Percentiles rank a stretch among this genome's conserved stretches.
Evolutionary conservation across 441 rosid species (phyloP).

Genomic region (Mallotus japonicus): DNA sequence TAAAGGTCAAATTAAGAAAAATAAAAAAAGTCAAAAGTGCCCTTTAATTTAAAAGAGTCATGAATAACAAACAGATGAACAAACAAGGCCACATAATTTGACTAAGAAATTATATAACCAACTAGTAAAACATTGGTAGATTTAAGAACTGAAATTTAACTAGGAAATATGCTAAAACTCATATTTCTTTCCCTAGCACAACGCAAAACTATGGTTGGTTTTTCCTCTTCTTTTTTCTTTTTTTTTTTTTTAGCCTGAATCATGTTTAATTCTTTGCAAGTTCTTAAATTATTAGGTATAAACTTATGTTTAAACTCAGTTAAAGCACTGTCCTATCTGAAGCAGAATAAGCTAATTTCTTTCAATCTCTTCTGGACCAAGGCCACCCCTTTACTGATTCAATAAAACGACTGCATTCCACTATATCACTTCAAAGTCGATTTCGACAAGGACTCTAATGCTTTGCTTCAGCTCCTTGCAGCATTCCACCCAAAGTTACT

Average conservation of each 20-base stretch:
- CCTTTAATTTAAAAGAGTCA: no score
- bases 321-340: no score
- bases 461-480: neutral
- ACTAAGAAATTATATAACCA: neutral
- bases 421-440: neutral
- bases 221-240: no score
- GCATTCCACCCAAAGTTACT: neutral
- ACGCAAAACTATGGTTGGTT: neutral
- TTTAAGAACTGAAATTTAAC: neutral
- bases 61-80: no score
- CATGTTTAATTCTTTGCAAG: neutral
- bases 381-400: no score
- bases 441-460: neutral
- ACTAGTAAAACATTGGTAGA: neutral
- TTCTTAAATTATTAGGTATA: no score
- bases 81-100: slow-evolving; percentile 58
- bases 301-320: no score
- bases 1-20: no score
- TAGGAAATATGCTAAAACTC: neutral
- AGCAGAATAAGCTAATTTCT: no score
- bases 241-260: no score
- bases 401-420: neutral
- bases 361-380: no score
- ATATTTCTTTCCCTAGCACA: neutral
- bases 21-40: no score